Conservation (phyloP, 1,284 basidiomycete species). For the Apiotrichum brassicae region DNA sequence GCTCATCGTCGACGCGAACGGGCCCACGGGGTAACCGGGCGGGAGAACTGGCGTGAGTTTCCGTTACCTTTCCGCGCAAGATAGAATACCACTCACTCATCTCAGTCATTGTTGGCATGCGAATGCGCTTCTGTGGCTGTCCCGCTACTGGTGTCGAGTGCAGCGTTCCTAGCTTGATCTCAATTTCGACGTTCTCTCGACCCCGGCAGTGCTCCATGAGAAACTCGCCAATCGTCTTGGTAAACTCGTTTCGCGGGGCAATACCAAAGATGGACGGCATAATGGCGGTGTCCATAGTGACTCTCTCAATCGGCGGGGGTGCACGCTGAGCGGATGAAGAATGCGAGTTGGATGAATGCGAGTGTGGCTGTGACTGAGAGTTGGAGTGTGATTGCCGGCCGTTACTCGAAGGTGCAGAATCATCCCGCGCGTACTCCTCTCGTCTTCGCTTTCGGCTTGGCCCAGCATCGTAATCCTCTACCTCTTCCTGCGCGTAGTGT, state of each 20-base stretch:
- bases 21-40: slow-evolving; percentile 44
- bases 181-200: slow-evolving; percentile 58
- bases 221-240: slow-evolving; percentile 84
- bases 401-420: too few species aligned
- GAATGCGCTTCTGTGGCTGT: slow-evolving; percentile 49
- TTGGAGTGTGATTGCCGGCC: not conserved
- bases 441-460: slow-evolving; percentile 30
- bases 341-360: not conserved
- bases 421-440: slow-evolving; percentile 10
- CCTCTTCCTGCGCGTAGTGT: not conserved
- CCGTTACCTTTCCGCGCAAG: too few species aligned
- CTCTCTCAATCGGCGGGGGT: not conserved
- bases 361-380: not conserved
- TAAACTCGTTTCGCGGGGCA: slow-evolving; percentile 91
- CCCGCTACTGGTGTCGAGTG: slow-evolving; percentile 53
- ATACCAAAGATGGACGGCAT: slow-evolving; percentile 85
- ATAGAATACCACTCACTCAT: slow-evolving; percentile 60
- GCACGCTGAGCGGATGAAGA: not conserved
- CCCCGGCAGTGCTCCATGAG: slow-evolving; percentile 51
- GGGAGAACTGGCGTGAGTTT: slow-evolving; percentile 53
- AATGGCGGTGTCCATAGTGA: slow-evolving; percentile 38
- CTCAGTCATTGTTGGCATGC: slow-evolving; percentile 70
- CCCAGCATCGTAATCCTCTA: slow-evolving; percentile 9
- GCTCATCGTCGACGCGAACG: slow-evolving; percentile 90
- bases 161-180: slow-evolving; percentile 85